These are phyloP conservation scores for Porcisia deanei DNA, from an alignment of 208 protist genomes.

Conservation along the genomic window DNA sequence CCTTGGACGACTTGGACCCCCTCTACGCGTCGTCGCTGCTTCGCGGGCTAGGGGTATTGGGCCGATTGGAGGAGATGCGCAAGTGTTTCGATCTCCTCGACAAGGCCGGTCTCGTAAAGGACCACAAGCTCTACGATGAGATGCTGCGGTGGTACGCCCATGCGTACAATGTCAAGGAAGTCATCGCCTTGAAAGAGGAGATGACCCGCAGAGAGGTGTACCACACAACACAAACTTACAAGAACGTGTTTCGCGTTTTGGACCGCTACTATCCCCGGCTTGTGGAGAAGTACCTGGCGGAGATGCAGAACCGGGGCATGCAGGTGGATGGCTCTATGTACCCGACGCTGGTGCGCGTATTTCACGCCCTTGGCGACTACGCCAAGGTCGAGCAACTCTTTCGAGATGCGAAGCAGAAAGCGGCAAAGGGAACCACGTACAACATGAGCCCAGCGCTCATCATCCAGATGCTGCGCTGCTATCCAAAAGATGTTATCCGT, in stretches of 20 bases:
- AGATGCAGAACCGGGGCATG: conserved; percentile 82
- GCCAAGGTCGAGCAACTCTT: conserved; percentile 73
- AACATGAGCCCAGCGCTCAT: conserved; percentile 54
- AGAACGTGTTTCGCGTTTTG: conserved; percentile 83
- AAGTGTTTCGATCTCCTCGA: conserved; percentile 64
- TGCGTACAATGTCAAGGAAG: conserved; percentile 85
- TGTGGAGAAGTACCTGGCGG: conserved; percentile 84
- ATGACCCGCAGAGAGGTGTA: conserved; percentile 79
- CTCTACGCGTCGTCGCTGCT: conserved; percentile 69
- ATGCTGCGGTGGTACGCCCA: conserved; percentile 90
- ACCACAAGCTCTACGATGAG: conserved; percentile 87
- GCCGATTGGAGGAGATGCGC: conserved; percentile 80
- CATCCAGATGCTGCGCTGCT: conserved; percentile 70
- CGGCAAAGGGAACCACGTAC: conserved; percentile 28
- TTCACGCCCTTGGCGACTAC: conserved; percentile 68
- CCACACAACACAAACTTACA: conserved; percentile 83
- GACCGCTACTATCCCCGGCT: conserved; percentile 90
- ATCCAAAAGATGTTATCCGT: conserved; percentile 44
- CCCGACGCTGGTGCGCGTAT: conserved; percentile 86
- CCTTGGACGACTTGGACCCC: conserved; percentile 67
- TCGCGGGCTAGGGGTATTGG: conserved; percentile 82
- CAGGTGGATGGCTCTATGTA: conserved; percentile 82
- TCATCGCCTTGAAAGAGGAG: conserved; percentile 87
- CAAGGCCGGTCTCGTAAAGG: conserved; percentile 45
- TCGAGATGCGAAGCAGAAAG: conserved; percentile 66